These are phyloP conservation scores for Silene latifolia DNA, from an alignment of 148 eudicot species.

Conservation along the genomic window DNA sequence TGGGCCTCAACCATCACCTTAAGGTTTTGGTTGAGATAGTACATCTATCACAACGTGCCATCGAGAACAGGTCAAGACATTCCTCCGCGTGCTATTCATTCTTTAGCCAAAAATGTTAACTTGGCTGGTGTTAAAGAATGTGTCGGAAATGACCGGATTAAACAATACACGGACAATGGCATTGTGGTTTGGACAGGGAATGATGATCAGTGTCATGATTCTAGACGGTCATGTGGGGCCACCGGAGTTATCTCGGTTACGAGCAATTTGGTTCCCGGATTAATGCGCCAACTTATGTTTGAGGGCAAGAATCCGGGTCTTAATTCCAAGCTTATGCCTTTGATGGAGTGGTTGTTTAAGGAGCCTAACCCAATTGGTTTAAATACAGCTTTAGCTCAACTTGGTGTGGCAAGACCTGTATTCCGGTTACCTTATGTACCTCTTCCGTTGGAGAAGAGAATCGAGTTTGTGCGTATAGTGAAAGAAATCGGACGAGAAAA, in stretches of 20 bases:
- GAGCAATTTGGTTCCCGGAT: constrained; percentile 72
- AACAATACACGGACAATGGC: constrained; percentile 48
- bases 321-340: constrained; percentile 52
- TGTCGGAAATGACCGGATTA: constrained; percentile 62
- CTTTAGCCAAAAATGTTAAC: constrained; percentile 40
- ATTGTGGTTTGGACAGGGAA: constrained; percentile 83
- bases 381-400: constrained; percentile 82
- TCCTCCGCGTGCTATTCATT: constrained; percentile 53
- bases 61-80: constrained; percentile 82
- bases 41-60: too few species aligned
- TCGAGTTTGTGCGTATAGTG: constrained; percentile 67
- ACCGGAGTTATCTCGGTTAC: constrained; percentile 70
- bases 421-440: constrained; percentile 77
- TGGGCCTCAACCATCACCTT: too few species aligned
- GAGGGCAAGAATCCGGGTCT: constrained; percentile 55
- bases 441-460: constrained; percentile 62
- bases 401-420: constrained; percentile 76
- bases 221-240: constrained; percentile 74
- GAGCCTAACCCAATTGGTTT: constrained; percentile 84
- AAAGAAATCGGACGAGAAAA: constrained; percentile 70
- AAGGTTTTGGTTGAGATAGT: too few species aligned
- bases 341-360: constrained; percentile 71
- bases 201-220: constrained; percentile 80
- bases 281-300: constrained; percentile 68
- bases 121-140: constrained; percentile 85